Evolutionary conservation across 768 basidiomycete genomes (phyloP).

Genomic region (Mrakia hoshinonis): DNA sequence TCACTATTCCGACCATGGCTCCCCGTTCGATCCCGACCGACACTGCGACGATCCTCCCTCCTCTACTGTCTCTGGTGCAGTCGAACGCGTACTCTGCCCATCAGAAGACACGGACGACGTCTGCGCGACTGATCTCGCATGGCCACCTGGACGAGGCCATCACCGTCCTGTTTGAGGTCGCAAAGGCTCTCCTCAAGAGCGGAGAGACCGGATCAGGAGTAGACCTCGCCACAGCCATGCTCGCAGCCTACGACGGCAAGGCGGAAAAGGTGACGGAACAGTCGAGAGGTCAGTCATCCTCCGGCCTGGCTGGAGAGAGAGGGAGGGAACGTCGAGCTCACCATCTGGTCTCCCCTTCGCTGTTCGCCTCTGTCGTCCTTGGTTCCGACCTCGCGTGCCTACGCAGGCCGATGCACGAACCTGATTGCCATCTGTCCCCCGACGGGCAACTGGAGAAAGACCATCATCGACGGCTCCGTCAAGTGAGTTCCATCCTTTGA

Average conservation of each 20-base stretch:
- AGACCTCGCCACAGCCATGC: constrained; percentile 68
- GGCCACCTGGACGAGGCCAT: constrained; percentile 74
- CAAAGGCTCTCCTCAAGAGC: constrained; percentile 75
- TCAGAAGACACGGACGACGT: constrained; percentile 92
- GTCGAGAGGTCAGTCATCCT: constrained; percentile 54
- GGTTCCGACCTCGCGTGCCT: not conserved
- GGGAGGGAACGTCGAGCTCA: constrained; percentile 2
- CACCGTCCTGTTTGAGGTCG: constrained; percentile 84
- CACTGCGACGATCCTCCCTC: constrained; percentile 11
- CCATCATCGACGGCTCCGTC: constrained; percentile 71
- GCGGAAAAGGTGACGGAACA: constrained; percentile 59
- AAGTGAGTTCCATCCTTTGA: constrained; percentile 50
- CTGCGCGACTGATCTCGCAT: constrained; percentile 52
- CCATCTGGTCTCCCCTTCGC: not conserved
- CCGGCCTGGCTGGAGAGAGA: not conserved
- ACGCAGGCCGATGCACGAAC: constrained; percentile 72
- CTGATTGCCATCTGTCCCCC: constrained; percentile 77
- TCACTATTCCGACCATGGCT: not conserved
- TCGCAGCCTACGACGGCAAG: constrained; percentile 74
- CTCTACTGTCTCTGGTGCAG: constrained; percentile 21
- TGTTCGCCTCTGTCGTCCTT: not conserved
- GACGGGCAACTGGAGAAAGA: constrained; percentile 79
- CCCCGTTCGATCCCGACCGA: constrained; percentile 8
- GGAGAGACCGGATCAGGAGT: constrained; percentile 83
- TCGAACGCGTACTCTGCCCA: constrained; percentile 62